phyloP scores from a whole-genome alignment of 2,329 filamentous ascomycete genomes.

The Fusarium siculi region DNA sequence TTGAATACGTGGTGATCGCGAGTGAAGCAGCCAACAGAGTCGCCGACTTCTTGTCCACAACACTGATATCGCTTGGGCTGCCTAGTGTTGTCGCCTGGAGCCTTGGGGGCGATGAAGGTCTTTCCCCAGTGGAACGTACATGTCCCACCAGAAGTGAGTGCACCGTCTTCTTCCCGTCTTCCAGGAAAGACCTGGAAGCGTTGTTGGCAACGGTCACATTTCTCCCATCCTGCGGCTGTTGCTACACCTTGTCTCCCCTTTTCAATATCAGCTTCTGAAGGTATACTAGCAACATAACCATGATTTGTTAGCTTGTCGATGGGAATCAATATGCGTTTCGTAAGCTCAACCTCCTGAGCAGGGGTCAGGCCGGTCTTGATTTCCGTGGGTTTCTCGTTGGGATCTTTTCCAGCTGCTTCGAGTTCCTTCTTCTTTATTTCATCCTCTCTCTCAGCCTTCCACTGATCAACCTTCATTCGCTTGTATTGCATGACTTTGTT shows the following conservation, averaged over 20 bases:
- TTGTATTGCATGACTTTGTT: constrained; percentile 80
- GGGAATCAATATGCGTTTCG: constrained; percentile 71
- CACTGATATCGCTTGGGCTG: constrained; percentile 77
- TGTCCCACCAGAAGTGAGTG: constrained; percentile 78
- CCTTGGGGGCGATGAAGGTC: constrained; percentile 66
- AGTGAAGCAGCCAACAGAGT: constrained; percentile 78
- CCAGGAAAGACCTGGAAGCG: constrained; percentile 95
- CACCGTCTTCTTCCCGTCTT: constrained; percentile 78
- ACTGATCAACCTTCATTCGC: constrained; percentile 77
- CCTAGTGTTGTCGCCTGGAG: constrained; percentile 66
- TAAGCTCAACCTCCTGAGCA: constrained; percentile 74
- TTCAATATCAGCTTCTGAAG: constrained; percentile 73
- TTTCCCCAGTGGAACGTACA: constrained; percentile 87
- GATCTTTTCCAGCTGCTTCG: constrained; percentile 46
- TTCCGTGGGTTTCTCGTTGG: constrained; percentile 55
- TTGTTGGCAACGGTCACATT: constrained; percentile 85
- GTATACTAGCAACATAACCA: constrained; percentile 80
- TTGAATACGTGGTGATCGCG: constrained; percentile 87
- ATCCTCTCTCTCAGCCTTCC: constrained; percentile 70
- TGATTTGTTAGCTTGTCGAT: constrained; percentile 70
- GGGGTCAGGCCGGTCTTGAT: constrained; percentile 77
- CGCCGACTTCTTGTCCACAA: constrained; percentile 79
- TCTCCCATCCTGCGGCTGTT: constrained; percentile 80
- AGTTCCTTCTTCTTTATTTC: constrained; percentile 52
- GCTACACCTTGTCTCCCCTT: constrained; percentile 72